Evolutionary conservation across 257 asterid genomes (phyloP), one percentile per base, ranked within the genome.

Genomic region (Nicotiana noctiflora): DNA sequence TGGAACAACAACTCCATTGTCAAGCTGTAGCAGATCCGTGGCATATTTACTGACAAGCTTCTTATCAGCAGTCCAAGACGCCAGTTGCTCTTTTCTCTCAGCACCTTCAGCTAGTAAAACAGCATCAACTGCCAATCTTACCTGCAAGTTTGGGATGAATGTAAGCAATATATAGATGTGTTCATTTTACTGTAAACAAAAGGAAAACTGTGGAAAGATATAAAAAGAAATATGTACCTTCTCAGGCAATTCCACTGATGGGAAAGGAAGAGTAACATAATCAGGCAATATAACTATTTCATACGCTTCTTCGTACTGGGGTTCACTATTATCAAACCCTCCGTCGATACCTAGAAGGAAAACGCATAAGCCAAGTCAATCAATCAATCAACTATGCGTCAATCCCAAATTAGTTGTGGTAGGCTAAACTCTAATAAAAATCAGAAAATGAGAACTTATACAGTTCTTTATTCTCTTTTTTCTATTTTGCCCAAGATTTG

Each of bases 201-300:
- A 8, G 8, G 29, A 59, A 62, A 72, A 17, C 23, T 2, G 40
- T 49, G 44, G 14, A 46, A 62, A 40, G 40, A 4, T 29, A 32
- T 63, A 56, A 76, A 79, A 72, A 56, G 25, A 83, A 63, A 5
- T 27, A 27, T 29, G 17, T 84, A 94, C 99, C 95, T 93, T 94
- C 86, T 96, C 99, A 25, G 99, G 99, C 85, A 96, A 88, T 88
- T 94, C 98, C 40, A 94, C 98, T 5, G 97, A 94, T 78, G 99
- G 99, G 89, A 92, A 94, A 81, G 98, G 94, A 84, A 96, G 94
- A 81, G 91, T 84, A 6, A 89, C 89, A 82, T 83, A 91, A 76
- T 92, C 92, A 34, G 99, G 99, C 86, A 94, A 87, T 75, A 96
- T 81, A 63, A 92, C 93, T 57, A 96, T 89, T 84, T 90, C 84